phyloP scores from a whole-genome alignment of 75 land plant species.

The Picea sitchensis region DNA sequence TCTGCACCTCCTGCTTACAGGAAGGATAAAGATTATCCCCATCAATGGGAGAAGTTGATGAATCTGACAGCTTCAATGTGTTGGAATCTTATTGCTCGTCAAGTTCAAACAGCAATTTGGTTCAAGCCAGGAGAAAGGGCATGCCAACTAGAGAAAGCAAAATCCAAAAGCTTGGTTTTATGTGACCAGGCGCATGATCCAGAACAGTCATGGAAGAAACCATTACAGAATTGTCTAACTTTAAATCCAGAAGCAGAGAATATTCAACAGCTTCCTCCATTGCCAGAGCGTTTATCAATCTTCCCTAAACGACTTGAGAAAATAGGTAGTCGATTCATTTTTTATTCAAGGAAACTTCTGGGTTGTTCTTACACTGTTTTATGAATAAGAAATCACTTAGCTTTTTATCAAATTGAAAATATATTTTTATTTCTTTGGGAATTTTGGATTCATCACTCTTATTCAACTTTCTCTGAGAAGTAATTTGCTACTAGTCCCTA shows the following conservation, averaged over 20 bases:
- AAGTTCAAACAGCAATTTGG: slow-evolving; percentile 93
- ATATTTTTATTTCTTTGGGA: not conserved
- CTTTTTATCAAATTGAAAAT: not conserved
- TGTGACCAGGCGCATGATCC: slow-evolving; percentile 56
- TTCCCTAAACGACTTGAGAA: slow-evolving; percentile 43
- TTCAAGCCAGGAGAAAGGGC: slow-evolving; percentile 44
- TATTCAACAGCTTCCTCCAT: slow-evolving; percentile 44
- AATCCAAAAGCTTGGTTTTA: slow-evolving; percentile 25
- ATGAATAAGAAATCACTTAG: not conserved
- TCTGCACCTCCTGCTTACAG: slow-evolving; percentile 91
- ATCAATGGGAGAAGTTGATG: slow-evolving; percentile 61
- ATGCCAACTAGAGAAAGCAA: slow-evolving; percentile 47
- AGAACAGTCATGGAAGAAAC: slow-evolving; percentile 61
- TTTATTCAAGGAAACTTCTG: not conserved
- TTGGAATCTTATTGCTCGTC: slow-evolving; percentile 73
- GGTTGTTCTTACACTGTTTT: not conserved
- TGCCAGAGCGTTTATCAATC: slow-evolving; percentile 50
- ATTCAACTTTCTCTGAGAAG: not conserved
- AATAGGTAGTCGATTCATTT: slow-evolving; percentile 32
- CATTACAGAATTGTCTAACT: slow-evolving; percentile 50
- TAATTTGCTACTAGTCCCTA: not conserved
- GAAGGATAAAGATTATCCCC: slow-evolving; percentile 75
- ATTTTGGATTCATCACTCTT: not conserved
- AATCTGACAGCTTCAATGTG: slow-evolving; percentile 72
- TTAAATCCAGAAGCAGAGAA: slow-evolving; percentile 13